phyloP scores from a whole-genome alignment of 2,329 filamentous ascomycete species.

The Apiospora kogelbergensis region DNA sequence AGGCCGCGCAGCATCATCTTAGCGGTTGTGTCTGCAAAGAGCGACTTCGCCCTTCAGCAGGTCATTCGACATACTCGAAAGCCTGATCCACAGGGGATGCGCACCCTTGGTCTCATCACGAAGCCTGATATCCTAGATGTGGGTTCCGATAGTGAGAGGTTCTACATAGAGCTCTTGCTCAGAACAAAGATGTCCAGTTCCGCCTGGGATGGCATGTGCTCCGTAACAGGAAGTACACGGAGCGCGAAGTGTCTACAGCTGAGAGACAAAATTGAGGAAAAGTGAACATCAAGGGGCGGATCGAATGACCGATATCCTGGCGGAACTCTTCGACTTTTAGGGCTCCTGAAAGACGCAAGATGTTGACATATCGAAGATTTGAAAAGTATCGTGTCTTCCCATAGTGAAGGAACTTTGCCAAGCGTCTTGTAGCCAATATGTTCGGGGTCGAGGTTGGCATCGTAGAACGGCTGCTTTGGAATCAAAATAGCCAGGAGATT shows the following conservation, averaged over 20 bases:
- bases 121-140: constrained; percentile 39
- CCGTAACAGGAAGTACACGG: constrained; percentile 30
- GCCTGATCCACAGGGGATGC: constrained; percentile 29
- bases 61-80: constrained; percentile 47
- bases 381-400: not conserved
- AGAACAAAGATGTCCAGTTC: constrained; percentile 44
- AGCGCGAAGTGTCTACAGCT: not conserved
- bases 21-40: constrained; percentile 53
- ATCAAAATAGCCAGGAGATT: not conserved
- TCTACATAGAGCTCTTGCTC: constrained; percentile 42
- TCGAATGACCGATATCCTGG: not conserved
- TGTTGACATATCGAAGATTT: not conserved
- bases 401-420: not conserved
- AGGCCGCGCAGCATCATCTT: constrained; percentile 57
- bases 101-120: constrained; percentile 49
- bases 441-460: not conserved
- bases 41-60: constrained; percentile 56
- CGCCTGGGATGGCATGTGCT: constrained; percentile 53
- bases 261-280: constrained; percentile 13
- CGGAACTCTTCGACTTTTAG: not conserved
- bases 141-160: constrained; percentile 37
- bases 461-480: not conserved
- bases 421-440: not conserved
- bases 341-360: rapidly evolving
- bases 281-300: not conserved